Conservation (phyloP, 306 rosid species). For the Begonia loranthoides region DNA sequence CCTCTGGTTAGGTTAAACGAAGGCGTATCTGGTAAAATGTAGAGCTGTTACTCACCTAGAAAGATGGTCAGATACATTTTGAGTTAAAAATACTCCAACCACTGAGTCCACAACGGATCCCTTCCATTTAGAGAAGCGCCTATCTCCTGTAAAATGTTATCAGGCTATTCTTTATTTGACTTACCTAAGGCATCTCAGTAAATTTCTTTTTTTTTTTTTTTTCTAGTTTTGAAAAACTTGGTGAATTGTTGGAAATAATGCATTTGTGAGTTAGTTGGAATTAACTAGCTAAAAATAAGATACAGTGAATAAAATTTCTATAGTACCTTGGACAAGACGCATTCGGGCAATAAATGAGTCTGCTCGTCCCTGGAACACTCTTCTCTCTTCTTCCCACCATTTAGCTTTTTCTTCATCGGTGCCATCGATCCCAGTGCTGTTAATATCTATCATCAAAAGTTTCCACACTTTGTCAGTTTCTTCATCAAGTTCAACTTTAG, state of each 20-base stretch:
- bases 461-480: slow-evolving; percentile 94
- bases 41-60: slow-evolving; percentile 51
- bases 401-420: slow-evolving; percentile 68
- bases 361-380: slow-evolving; percentile 76
- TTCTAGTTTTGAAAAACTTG: too few species aligned
- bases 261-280: too few species aligned
- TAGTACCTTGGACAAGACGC: slow-evolving; percentile 98
- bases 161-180: slow-evolving; percentile 7
- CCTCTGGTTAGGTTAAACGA: slow-evolving; percentile 4
- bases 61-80: slow-evolving; percentile 95
- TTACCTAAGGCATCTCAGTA: background rate
- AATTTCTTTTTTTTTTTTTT: too few species aligned
- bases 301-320: too few species aligned
- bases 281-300: too few species aligned
- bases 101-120: slow-evolving; percentile 98
- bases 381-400: slow-evolving; percentile 98
- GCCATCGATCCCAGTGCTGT: slow-evolving; percentile 84
- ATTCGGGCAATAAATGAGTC: slow-evolving; percentile 91
- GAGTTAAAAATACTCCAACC: slow-evolving; percentile 95
- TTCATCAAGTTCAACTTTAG: slow-evolving; percentile 85
- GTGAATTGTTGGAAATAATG: too few species aligned
- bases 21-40: background rate
- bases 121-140: slow-evolving; percentile 93
- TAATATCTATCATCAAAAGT: slow-evolving; percentile 77
- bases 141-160: slow-evolving; percentile 66